Evolutionary conservation across 1,284 basidiomycete species (phyloP), one percentile per base, ranked within the genome.

Genomic region (Cryptococcus sp.): DNA sequence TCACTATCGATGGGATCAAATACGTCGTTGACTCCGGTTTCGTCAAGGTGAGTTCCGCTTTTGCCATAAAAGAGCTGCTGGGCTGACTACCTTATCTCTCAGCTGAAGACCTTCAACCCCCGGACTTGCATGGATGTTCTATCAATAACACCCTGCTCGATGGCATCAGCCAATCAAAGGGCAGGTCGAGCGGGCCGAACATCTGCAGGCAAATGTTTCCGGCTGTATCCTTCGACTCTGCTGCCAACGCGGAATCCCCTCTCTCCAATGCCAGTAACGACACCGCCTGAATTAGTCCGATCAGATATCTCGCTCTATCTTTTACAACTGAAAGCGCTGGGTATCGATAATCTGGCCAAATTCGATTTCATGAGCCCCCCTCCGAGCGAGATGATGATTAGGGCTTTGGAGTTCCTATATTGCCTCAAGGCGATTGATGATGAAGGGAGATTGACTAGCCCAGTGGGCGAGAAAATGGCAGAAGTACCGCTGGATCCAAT

Each of bases 21-120:
- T 98, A 88, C 71, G 94, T 99, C n/a, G 84, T 99, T 5, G 95
- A 99, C 71, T 88, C 86, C 55, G 96, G 95, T 3, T 91, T 93
- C 69, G 93, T 95, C 63, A 99, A 99, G 84, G 91, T 91, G 63
- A 42, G 81, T 60, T 11, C 23, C 8, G 19, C 38, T 50, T 15
- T 42, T 45, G 47, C 19, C 40, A 27, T 11, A 43, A 11, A n/a
- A 17, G 48, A 23, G 52, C 15, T 22, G 43, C 40, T 39, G 11
- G 16, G 38, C 59, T 38, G 46, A 50, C 42, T 35, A 13, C 13
- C 30, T 57, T 51, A 59, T 30, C 15, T 13, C 25, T n/a, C 50
- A 93, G 91, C 87, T 93, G 54, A 86, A 90, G 55, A 88, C 86
- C 2, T 93, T 87, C 74, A 91, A 93, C 69, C 88, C 91, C 2